Conservation (phyloP, 768 basidiomycete species). For the Podaxis pistillaris region DNA sequence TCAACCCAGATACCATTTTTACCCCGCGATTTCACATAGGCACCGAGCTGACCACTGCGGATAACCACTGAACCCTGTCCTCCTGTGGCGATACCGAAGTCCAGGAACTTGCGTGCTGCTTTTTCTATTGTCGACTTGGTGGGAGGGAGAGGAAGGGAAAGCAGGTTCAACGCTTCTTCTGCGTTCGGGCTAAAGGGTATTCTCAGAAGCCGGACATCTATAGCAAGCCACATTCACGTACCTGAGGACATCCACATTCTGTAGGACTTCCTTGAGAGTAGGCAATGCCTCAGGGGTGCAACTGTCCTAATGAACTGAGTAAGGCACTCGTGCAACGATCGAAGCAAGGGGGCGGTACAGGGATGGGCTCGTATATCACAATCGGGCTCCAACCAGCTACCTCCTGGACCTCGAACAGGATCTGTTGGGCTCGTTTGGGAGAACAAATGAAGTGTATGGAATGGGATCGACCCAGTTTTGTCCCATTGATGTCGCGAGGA, state of each 20-base stretch:
- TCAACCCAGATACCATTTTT: conserved; percentile 57
- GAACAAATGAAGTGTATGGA: conserved; percentile 86
- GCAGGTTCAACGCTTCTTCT: conserved; percentile 71
- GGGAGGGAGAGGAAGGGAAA: conserved; percentile 51
- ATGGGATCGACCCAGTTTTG: conserved; percentile 47
- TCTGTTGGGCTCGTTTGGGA: conserved; percentile 62
- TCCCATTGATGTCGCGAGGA: conserved; percentile 62
- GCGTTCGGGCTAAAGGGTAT: conserved; percentile 71
- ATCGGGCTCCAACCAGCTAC: conserved; percentile 60
- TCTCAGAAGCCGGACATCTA: background rate
- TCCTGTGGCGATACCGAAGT: conserved; percentile 51
- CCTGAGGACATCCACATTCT: conserved; percentile 68
- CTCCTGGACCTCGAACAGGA: conserved; percentile 61
- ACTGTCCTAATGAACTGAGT: conserved; percentile 47
- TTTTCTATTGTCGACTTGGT: conserved; percentile 57
- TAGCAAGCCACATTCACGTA: conserved; percentile 23
- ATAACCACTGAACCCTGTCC: conserved; percentile 66
- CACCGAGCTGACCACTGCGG: conserved; percentile 71
- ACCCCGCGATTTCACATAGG: conserved; percentile 51
- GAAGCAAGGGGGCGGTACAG: conserved; percentile 39
- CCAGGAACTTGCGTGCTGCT: conserved; percentile 63
- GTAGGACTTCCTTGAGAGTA: conserved; percentile 58
- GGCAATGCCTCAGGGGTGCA: conserved; percentile 80
- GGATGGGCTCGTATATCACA: conserved; percentile 84
- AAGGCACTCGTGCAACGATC: background rate